A percentile compares a stretch with the other conserved stretches of the same genome.
These are phyloP conservation scores for Ceratocystiopsis brevicomis DNA, from an alignment of 2,329 filamentous ascomycete genomes.

Conservation along the genomic window DNA sequence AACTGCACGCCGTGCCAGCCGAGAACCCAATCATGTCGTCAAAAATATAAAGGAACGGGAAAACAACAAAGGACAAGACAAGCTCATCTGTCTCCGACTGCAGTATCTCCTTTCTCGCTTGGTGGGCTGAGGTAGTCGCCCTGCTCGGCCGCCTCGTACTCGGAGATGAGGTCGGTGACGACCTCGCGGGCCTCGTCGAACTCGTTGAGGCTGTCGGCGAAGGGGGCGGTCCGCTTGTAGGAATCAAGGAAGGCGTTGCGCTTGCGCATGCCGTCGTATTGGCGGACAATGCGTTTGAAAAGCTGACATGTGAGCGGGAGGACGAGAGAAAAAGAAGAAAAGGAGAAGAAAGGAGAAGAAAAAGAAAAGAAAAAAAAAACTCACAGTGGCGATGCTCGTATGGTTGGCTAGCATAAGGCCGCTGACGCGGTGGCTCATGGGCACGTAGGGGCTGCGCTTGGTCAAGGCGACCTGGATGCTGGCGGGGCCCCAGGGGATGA, in stretches of 20 bases:
- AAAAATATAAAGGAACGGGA: not conserved
- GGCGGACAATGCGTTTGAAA: slow-evolving; percentile 81
- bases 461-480: slow-evolving; percentile 95
- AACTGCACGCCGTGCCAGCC: too few species aligned
- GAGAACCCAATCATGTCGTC: too few species aligned
- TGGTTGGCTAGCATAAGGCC: slow-evolving; percentile 97
- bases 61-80: too few species aligned
- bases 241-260: slow-evolving; percentile 91
- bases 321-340: not conserved
- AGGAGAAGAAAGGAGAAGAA: not conserved
- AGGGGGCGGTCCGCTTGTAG: slow-evolving; percentile 91
- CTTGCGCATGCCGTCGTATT: slow-evolving; percentile 88
- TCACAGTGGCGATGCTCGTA: slow-evolving; percentile 78
- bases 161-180: slow-evolving; percentile 72
- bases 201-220: slow-evolving; percentile 76
- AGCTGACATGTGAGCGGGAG: slow-evolving; percentile 27
- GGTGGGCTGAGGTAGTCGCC: slow-evolving; percentile 69
- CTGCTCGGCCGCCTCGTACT: slow-evolving; percentile 90
- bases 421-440: slow-evolving; percentile 83
- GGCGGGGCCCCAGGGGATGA: slow-evolving; percentile 95
- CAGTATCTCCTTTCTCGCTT: slow-evolving; percentile 22
- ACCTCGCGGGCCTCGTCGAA: slow-evolving; percentile 92
- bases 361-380: not conserved
- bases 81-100: too few species aligned
- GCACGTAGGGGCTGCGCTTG: slow-evolving; percentile 89